Percentiles rank a stretch among this genome's conserved stretches.
phyloP scores from a whole-genome alignment of 2,329 filamentous ascomycete species.

The Sordariomycetes sp. region DNA sequence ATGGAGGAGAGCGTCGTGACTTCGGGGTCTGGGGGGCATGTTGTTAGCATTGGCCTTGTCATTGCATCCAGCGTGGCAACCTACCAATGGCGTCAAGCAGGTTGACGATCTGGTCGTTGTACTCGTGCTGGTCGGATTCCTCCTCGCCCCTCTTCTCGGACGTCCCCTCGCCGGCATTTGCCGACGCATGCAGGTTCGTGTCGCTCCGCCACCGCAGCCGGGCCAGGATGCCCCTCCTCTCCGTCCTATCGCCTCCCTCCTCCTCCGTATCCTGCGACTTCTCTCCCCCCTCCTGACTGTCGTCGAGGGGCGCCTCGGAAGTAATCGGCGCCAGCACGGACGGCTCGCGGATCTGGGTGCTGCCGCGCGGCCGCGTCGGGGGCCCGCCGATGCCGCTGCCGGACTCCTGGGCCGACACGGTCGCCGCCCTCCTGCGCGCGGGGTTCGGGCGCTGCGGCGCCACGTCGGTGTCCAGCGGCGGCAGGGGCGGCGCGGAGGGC shows the following conservation, averaged over 20 bases:
- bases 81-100: slow-evolving; percentile 28
- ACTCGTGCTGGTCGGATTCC: slow-evolving; percentile 17
- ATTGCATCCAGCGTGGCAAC: not conserved
- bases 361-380: not conserved
- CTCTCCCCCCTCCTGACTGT: not conserved
- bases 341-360: not conserved
- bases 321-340: not conserved
- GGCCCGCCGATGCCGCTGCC: not conserved
- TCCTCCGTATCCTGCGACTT: not conserved
- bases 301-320: not conserved
- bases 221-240: not conserved
- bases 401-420: not conserved
- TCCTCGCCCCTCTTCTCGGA: not conserved
- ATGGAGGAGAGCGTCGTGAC: slow-evolving; percentile 73
- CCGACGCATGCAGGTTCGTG: not conserved
- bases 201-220: not conserved
- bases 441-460: not conserved
- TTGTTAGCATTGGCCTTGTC: not conserved
- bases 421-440: not conserved
- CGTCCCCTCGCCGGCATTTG: not conserved
- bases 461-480: not conserved
- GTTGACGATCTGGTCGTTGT: slow-evolving; percentile 26
- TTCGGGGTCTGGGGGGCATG: slow-evolving; percentile 58
- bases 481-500: not conserved
- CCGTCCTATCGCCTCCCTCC: not conserved